Evolutionary conservation across 352 stramenopile genomes (phyloP), one percentile per base, ranked within the genome.

Genomic region (Globisporangium megalacanthum): DNA sequence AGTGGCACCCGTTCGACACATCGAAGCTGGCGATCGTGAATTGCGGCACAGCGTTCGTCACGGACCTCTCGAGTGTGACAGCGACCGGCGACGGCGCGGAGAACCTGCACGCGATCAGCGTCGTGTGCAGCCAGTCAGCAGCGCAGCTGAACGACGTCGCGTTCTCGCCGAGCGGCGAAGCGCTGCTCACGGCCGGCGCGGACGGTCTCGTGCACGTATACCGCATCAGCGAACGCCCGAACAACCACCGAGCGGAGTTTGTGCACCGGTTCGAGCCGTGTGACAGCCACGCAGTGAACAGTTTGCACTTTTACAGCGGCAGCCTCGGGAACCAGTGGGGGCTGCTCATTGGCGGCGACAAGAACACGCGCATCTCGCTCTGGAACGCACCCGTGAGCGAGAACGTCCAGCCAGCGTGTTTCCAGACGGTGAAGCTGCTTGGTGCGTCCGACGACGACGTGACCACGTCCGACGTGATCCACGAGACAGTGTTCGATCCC

Each of bases 121-220:
- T 94, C 25, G 68, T 85, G 17, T 94, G 83, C 60, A 66, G 61
- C 41, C 81, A 92, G 51, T 84, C 79, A 22, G 65, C 75, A 47
- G 75, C 74, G 22, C 69, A 86, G 60, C 88, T 94, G 52, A 88
- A 92, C 56, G 83, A 92, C 54, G 73, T 89, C 9, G 69, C 77
- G n/a, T 92, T 94, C 57, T 85, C 81, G 8, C 70, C 72, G 9
- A 73, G 70, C 37, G 83, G 61, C 7, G 70, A 83, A 19, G 70
- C 72, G 31, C 61, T 94, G 31, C 53, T 94, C 37, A 90, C 81
- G 14, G 83, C 77, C 58, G 78, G 82, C 3, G 83, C 66, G 29
- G 83, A 94, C 66, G 83, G 83, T 0, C 79, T 89, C 52, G 84
- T 94, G 36, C 81, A 91, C 68, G 75, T 94, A 9, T 94, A 92